These are phyloP conservation scores for Isochrysis galbana DNA, from an alignment of 78 protist genomes.

Conservation along the genomic window DNA sequence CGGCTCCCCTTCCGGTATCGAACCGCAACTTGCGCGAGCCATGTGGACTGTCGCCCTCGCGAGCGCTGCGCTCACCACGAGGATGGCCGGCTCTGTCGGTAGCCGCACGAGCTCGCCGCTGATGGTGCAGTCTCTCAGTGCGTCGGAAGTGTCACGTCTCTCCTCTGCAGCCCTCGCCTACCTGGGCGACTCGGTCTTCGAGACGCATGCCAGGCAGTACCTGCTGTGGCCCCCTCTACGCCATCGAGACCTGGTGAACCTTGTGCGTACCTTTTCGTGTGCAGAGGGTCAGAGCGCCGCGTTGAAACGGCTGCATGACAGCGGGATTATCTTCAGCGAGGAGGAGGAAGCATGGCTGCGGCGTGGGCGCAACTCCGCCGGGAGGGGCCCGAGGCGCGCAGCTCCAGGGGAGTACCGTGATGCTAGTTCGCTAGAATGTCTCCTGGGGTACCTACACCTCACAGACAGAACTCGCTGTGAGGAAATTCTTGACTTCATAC, in stretches of 20 bases:
- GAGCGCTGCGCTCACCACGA: too few species aligned
- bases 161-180: neutral
- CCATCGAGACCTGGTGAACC: neutral
- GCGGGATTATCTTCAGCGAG: neutral
- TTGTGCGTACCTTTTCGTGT: neutral
- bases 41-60: too few species aligned
- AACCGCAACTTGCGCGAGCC: too few species aligned
- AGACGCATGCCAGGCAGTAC: neutral
- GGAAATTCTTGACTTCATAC: neutral
- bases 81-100: too few species aligned
- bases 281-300: neutral
- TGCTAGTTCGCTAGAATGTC: neutral
- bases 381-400: neutral
- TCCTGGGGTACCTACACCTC: neutral
- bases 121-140: too few species aligned
- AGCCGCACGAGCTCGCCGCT: too few species aligned
- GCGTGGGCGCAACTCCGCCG: neutral
- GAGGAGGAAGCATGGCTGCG: neutral
- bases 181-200: neutral
- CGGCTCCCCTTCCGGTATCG: too few species aligned
- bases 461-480: neutral
- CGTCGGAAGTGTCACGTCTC: too few species aligned
- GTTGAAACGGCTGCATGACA: neutral
- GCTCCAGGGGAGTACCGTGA: neutral
- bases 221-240: neutral